Evolutionary conservation across 108 stramenopile genomes (phyloP).

Genomic region (Fistulifera pelliculosa): DNA sequence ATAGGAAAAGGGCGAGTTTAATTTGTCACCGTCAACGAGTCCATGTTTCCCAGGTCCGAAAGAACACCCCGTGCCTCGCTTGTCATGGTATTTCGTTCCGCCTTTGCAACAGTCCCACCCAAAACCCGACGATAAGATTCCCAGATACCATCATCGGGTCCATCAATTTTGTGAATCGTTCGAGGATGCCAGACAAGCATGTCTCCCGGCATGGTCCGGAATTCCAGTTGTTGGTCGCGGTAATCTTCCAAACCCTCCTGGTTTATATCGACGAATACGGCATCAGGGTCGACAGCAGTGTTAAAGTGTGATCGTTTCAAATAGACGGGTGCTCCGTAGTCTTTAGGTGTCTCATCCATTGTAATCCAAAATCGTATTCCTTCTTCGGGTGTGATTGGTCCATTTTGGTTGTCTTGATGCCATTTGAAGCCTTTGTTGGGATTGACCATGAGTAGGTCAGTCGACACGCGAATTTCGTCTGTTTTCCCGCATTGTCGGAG

Average conservation of each 20-base stretch:
- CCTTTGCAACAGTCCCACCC: conserved; percentile 82
- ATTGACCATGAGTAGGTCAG: conserved; percentile 90
- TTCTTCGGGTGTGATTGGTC: conserved; percentile 81
- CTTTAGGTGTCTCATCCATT: conserved; percentile 87
- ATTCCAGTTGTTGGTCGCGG: conserved; percentile 48
- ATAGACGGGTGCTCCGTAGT: conserved; percentile 88
- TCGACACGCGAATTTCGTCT: conserved; percentile 76
- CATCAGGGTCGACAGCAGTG: conserved; percentile 54
- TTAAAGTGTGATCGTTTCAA: conserved; percentile 84
- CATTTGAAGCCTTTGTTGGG: conserved; percentile 94
- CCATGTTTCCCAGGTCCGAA: conserved; percentile 82
- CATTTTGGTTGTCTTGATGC: conserved; percentile 94
- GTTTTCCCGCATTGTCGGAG: conserved; percentile 76
- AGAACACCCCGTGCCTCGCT: conserved; percentile 75
- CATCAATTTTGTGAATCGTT: conserved; percentile 91
- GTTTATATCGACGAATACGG: conserved; percentile 87
- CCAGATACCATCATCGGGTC: conserved; percentile 83
- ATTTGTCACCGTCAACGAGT: conserved; percentile 50
- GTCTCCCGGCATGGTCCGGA: conserved; percentile 84
- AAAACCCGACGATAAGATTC: conserved; percentile 79
- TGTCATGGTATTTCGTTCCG: conserved; percentile 68
- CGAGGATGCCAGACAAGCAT: conserved; percentile 91
- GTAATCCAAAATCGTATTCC: conserved; percentile 89
- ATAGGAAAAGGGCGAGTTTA: conserved; percentile 73
- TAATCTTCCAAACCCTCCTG: conserved; percentile 72